These are phyloP conservation scores for Phytopythium kandeliae DNA, from an alignment of 352 stramenopile species.

Conservation along the genomic window DNA sequence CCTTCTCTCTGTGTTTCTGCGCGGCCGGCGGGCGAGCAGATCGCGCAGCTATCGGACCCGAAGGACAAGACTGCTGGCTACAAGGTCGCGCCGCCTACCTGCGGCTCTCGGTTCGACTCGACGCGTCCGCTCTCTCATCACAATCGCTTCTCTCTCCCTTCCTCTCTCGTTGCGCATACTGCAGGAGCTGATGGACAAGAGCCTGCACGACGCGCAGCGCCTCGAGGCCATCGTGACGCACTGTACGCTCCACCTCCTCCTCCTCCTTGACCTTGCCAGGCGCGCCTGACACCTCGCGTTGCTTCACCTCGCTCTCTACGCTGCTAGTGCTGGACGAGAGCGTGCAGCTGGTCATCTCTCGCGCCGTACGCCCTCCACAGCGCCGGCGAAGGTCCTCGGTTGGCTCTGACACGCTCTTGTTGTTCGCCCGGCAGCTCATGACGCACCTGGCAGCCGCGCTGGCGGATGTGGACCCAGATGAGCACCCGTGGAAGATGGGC, in stretches of 20 bases:
- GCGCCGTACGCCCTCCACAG: constrained; percentile 33
- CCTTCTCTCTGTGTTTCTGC: neutral
- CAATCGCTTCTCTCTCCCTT: no score
- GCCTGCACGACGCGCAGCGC: constrained; percentile 27
- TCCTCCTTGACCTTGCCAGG: no score
- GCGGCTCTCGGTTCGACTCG: no score
- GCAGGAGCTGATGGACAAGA: constrained; percentile 48
- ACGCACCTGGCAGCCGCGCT: constrained; percentile 60
- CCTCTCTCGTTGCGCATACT: neutral
- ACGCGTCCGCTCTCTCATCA: no score
- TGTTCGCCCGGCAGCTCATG: constrained; percentile 32
- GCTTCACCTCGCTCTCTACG: neutral
- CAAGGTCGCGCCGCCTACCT: constrained; percentile 31
- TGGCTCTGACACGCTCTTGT: neutral
- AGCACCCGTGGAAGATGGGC: constrained; percentile 68
- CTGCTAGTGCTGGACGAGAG: constrained; percentile 72
- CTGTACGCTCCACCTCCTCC: constrained; percentile 19
- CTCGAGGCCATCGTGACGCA: constrained; percentile 66
- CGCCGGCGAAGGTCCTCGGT: no score
- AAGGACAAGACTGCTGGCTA: constrained; percentile 74
- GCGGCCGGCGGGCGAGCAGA: constrained; percentile 22
- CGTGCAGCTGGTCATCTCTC: constrained; percentile 72
- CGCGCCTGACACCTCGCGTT: no score
- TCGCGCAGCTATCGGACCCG: constrained; percentile 57
- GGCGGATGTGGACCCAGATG: constrained; percentile 52